Evolutionary conservation across 176 grass and related monocot genomes (phyloP), one percentile per base, ranked within the genome.

Genomic region (Eleusine coracana): DNA sequence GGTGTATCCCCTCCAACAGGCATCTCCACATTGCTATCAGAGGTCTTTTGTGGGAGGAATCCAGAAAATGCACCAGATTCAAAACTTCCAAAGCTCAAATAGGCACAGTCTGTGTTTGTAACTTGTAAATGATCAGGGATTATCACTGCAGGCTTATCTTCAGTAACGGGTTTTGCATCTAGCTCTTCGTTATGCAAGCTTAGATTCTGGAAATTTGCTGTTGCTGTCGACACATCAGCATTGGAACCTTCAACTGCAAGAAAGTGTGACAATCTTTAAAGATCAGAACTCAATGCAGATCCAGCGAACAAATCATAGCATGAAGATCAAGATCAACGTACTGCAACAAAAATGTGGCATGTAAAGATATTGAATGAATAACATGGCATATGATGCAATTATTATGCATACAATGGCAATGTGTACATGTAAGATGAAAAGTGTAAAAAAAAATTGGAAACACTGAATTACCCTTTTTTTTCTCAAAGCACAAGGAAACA

Each of bases 61-160:
- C 93, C 97, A 79, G 93, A 96, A 92, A 99, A 99, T 54, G 97
- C 90, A 82, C 97, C 97, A 5, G 97, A 99, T 77, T 79, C 89
- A 71, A 99, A 99, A 86, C 97, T 96, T 52, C 97, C 97, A 76
- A 99, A 99, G 87, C 97, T 96, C 80, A 96, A 86, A 87, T 88
- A 86, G 5, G 79, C 93, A 79, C 97, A 96, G 14, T 93, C 93
- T 48, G 88, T 83, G 76, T 94, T 93, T 68, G 89, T 88, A 74
- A 99, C 87, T 89, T 93, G 93, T 46, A 99, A 84, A 92, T 99
- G 93, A 77, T 99, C 85, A 23, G 97, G 97, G 78, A 99, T 99
- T 79, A 99, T 99, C 77, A 99, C 97, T 75, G 97, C 97, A 85
- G 97, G 93, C 65, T 87, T 94, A 73, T 93, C 87, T 70, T 96